Conservation (phyloP, 495 filamentous ascomycete species). For the Hyaloscypha variabilis region DNA sequence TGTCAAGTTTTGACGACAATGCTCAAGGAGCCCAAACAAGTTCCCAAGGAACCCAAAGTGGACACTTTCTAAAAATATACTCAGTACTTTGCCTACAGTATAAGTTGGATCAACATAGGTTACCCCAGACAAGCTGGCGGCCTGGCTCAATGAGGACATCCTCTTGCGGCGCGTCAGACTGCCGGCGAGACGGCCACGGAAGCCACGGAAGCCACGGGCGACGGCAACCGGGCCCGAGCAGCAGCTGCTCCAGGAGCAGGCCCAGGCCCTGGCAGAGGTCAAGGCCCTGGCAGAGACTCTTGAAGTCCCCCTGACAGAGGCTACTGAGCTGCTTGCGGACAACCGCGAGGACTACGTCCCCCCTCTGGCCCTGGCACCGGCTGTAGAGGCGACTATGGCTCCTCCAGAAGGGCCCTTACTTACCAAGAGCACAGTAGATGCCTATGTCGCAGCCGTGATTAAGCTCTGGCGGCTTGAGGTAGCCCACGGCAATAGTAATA, state of each 20-base stretch:
- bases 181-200: too few relatives aligned
- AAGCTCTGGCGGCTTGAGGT: slow-evolving; percentile 11
- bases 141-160: slow-evolving; percentile 16
- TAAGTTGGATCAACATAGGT: too few relatives aligned
- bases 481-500: slow-evolving; percentile 4
- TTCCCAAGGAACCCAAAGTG: too few relatives aligned
- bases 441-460: slow-evolving; percentile 11
- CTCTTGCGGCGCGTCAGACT: not conserved
- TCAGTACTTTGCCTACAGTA: too few relatives aligned
- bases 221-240: too few relatives aligned
- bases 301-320: slow-evolving; percentile 11
- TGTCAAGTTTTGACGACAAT: too few relatives aligned
- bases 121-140: slow-evolving; percentile 4
- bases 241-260: slow-evolving; percentile 4
- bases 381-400: too few relatives aligned
- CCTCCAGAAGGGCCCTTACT: slow-evolving; percentile 7
- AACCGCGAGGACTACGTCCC: slow-evolving; percentile 12
- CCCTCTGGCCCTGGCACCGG: slow-evolving; percentile 7
- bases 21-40: too few relatives aligned
- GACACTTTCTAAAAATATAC: too few relatives aligned
- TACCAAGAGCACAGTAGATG: slow-evolving; percentile 8
- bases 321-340: slow-evolving; percentile 10
- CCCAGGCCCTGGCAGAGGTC: slow-evolving; percentile 5
- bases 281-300: slow-evolving; percentile 2
- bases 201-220: too few relatives aligned